Conservation (phyloP, 1,284 basidiomycete species). For the Rhodotorula sp. region DNA sequence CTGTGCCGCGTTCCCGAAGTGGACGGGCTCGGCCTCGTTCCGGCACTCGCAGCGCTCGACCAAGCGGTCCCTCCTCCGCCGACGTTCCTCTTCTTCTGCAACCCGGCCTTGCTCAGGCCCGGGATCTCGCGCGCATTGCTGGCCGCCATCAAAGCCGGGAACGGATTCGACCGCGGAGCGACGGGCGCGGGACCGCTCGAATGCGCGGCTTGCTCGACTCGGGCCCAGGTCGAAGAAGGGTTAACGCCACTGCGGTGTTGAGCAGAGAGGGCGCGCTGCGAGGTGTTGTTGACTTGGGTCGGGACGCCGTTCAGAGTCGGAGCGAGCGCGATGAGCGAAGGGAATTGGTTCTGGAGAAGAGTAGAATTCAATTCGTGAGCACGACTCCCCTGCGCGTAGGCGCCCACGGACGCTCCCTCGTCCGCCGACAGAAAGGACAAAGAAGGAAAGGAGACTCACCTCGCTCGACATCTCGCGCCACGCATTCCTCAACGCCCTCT, state of each 20-base stretch:
- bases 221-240: slow-evolving; percentile 37
- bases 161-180: slow-evolving; percentile 31
- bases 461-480: slow-evolving; percentile 84
- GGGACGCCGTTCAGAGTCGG: slow-evolving; percentile 29
- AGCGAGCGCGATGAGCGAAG: slow-evolving; percentile 27
- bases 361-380: slow-evolving; percentile 8
- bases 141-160: slow-evolving; percentile 38
- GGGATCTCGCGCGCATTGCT: slow-evolving; percentile 27
- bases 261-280: slow-evolving; percentile 21
- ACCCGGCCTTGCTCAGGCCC: slow-evolving; percentile 27
- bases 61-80: slow-evolving; percentile 24
- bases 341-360: slow-evolving; percentile 33
- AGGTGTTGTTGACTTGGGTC: slow-evolving; percentile 16
- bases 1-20: background rate
- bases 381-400: no score
- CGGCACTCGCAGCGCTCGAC: slow-evolving; percentile 13
- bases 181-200: slow-evolving; percentile 28
- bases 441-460: slow-evolving; percentile 53
- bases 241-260: slow-evolving; percentile 23
- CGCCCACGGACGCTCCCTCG: background rate
- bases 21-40: background rate
- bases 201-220: slow-evolving; percentile 41
- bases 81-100: slow-evolving; percentile 18
- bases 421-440: background rate
- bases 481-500: slow-evolving; percentile 65